phyloP scores from a whole-genome alignment of 2,329 filamentous ascomycete genomes.

The Colletotrichum lentis region DNA sequence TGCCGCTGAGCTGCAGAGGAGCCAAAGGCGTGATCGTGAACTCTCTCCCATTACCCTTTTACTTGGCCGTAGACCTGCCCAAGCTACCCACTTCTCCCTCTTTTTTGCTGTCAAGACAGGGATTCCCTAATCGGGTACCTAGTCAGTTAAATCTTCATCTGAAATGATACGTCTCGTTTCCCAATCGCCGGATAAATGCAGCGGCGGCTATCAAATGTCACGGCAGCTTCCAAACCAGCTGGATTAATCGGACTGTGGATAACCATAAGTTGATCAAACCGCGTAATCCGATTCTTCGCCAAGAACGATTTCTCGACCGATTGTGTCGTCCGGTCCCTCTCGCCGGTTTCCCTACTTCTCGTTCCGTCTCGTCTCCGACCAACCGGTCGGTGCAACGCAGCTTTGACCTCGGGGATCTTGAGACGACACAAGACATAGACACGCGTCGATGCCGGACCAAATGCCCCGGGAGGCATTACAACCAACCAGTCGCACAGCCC shows the following conservation, averaged over 20 bases:
- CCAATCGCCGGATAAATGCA: neutral
- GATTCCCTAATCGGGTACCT: too few relatives aligned
- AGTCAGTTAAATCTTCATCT: neutral
- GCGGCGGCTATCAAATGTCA: neutral
- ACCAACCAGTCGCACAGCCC: neutral
- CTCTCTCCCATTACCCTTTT: too few relatives aligned
- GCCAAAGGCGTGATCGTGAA: too few relatives aligned
- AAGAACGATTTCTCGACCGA: too few relatives aligned
- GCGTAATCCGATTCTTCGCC: neutral
- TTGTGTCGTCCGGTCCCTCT: neutral
- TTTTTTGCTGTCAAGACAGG: too few relatives aligned
- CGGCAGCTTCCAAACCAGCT: neutral
- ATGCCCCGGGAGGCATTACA: neutral
- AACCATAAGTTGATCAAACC: neutral
- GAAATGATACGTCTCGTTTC: neutral
- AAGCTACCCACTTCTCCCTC: too few relatives aligned
- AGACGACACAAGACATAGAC: neutral
- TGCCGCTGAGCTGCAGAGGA: too few relatives aligned
- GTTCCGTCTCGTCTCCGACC: neutral
- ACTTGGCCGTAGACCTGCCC: too few relatives aligned
- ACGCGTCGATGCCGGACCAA: neutral
- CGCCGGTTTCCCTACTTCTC: too few relatives aligned
- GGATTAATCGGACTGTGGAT: neutral
- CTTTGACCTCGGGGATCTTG: neutral
- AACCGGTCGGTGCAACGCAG: neutral